A percentile compares a stretch with the other conserved stretches of the same genome.
phyloP scores from a whole-genome alignment of 169 alveolate species.

The Plasmodium vivax region DNA sequence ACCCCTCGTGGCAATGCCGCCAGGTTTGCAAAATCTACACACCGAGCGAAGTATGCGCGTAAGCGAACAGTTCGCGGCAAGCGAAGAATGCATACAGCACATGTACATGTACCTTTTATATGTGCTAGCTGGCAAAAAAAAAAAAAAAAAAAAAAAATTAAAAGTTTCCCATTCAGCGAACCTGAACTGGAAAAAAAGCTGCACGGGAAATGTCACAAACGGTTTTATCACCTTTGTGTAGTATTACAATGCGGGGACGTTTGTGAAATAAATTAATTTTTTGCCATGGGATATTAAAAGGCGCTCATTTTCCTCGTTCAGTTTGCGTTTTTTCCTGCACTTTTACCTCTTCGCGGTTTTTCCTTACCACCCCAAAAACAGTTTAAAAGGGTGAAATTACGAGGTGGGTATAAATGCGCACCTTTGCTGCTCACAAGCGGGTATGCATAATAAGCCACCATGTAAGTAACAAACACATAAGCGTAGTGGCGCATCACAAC shows the following conservation, averaged over 20 bases:
- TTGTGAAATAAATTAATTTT: neutral
- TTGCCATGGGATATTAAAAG: neutral
- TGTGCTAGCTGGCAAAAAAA: neutral
- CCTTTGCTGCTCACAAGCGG: neutral
- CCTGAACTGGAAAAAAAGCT: constrained; percentile 1
- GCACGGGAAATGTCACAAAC: neutral
- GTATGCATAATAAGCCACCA: neutral
- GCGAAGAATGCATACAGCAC: neutral
- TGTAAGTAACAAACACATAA: neutral
- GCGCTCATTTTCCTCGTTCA: neutral
- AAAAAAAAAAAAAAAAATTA: constrained; percentile 11
- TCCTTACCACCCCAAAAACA: neutral
- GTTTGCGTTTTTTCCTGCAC: neutral
- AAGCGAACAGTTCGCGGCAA: neutral
- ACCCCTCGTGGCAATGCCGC: neutral
- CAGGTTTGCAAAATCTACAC: constrained; percentile 14
- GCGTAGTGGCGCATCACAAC: neutral
- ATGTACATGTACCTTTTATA: neutral
- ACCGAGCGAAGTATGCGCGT: neutral
- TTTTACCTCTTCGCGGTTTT: neutral
- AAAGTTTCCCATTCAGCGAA: neutral
- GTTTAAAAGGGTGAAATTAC: neutral
- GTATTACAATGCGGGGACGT: neutral
- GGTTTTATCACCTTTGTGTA: neutral
- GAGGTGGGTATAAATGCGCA: neutral